Conservation (phyloP, 1,284 basidiomycete genomes). For the Lentinula novae-zelandiae region DNA sequence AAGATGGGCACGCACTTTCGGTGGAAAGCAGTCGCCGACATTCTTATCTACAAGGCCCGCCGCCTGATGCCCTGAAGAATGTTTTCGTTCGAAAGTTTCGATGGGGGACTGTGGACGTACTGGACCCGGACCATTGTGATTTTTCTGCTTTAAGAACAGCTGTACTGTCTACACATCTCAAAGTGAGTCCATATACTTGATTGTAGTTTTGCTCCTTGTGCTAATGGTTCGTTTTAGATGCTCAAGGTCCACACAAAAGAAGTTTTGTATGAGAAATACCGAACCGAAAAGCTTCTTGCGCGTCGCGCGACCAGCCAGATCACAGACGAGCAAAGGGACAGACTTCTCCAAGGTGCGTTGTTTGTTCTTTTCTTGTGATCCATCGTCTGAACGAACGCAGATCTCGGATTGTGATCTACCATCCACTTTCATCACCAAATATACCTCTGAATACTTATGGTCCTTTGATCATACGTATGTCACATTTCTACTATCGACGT, state of each 20-base stretch:
- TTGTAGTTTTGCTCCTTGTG: constrained; percentile 24
- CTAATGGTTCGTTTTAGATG: constrained; percentile 38
- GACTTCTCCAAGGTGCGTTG: constrained; percentile 63
- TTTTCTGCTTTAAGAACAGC: constrained; percentile 78
- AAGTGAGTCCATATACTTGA: constrained; percentile 38
- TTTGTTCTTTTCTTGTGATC: neutral
- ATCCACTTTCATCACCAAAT: neutral
- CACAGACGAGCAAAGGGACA: constrained; percentile 64
- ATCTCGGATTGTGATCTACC: constrained; percentile 47
- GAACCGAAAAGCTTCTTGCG: constrained; percentile 81
- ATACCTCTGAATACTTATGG: neutral
- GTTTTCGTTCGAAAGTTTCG: constrained; percentile 72
- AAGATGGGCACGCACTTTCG: constrained; percentile 41
- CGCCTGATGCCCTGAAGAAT: constrained; percentile 64
- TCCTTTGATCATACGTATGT: neutral
- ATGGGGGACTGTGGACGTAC: constrained; percentile 82
- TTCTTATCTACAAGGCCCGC: constrained; percentile 45
- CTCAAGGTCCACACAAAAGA: constrained; percentile 77
- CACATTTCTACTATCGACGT: neutral
- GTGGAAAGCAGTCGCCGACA: constrained; percentile 34
- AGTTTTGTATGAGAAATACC: constrained; percentile 79
- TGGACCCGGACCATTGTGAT: constrained; percentile 79
- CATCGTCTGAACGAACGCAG: constrained; percentile 24
- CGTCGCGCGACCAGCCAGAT: constrained; percentile 75
- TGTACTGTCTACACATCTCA: constrained; percentile 75